Evolutionary conservation across 169 alveolate species (phyloP), one percentile per base, ranked within the genome.

Genomic region (Theileria equi): DNA sequence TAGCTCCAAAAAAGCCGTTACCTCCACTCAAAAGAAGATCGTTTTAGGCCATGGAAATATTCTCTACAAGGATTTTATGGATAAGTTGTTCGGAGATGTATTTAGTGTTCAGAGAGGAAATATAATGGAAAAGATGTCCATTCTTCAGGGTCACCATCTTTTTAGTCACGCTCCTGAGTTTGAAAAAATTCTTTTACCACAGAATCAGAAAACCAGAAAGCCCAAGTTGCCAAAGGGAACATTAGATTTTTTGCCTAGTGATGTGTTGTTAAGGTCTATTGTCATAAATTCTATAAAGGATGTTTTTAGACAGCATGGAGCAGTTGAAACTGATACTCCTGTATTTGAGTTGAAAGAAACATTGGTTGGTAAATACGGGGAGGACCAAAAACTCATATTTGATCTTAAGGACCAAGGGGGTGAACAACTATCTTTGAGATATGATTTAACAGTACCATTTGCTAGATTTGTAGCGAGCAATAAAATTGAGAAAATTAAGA

Each of bases 391-490:
- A 89, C 90, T 97, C 23, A 96, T 96, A 40, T 96, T 90, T 74
- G 98, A 97, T 55, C 69, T 97, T 49, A 95, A 95, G 36, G 99
- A 97, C 70, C 95, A 95, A 57, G 99, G 99, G 40, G 99, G 99
- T 11, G 99, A 96, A 81, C 94, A 90, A 55, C 81, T 96, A 25
- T 91, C 98, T 11, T 85, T 96, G 50, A 87, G 99, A 69, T 97
- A 97, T 68, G 99, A 97, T 85, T 80, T 97, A 53, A 96, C 99
- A 19, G 98, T 96, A 5, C 99, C 99, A 7, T 94, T 97, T 52
- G 98, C 98, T 16, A 87, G 99, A 25, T 97, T 85, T 80, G 66
- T 94, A 41, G 98, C 98, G 11, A 77, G 91, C 2, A 83, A 95
- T 49, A 89, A 91, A 48, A 34, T 95, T 45, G 89, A 90, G 16